Base-by-base conservation (phyloP, 164 flowering plant species). In the Tetracentron sinense region DNA sequence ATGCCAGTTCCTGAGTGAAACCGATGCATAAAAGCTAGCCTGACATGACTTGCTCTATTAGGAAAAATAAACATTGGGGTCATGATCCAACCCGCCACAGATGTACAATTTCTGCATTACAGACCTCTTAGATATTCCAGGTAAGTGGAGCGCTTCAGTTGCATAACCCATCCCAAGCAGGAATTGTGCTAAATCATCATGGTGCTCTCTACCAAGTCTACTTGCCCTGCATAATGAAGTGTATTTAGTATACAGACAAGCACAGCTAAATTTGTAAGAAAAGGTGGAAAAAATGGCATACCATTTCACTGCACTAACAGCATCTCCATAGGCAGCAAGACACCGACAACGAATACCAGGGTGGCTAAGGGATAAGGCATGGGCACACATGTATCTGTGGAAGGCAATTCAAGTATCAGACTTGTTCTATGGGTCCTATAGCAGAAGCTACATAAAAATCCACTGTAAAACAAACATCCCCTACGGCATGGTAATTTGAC, bases 121-220 rank as follows among this genome's bases (percentile, higher is more conserved):
- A 59, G 3, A 88, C 97, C 99, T 88, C 81, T 94, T 94, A 35
- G 99, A 94, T 76, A 94, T 89, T 66, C 99, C 99, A 76, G 97
- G 97, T 77, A 94, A 80, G 77, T 94, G 99, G 74, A 94, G 94
- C 33, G 99, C 97, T 79, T 94, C 97, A 67, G 88, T 84, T 53
- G 97, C 99, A 79, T 89, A 94, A 56, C 99, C 99, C 99, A 94
- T 91, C 22, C 99, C 96, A 28, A 94, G 89, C 96, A 94, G 79
- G 74, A 94, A 94, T 65, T 89, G 92, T 47, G 99, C 99, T 66
- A 94, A 74, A 76, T 94, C 97, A 82, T 91, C 99, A 78, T 94
- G 99, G 75, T 94, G 97, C 72, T 94, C 99, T 77, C 99, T 86
- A 25, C 89, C 99, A 72, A 94, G 97, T 73, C 97, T 84, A 81